A percentile compares a stretch with the other conserved stretches of the same genome.
These are phyloP conservation scores for Liriodendron chinense DNA, from an alignment of 164 flowering plant genomes.

Conservation along the genomic window DNA sequence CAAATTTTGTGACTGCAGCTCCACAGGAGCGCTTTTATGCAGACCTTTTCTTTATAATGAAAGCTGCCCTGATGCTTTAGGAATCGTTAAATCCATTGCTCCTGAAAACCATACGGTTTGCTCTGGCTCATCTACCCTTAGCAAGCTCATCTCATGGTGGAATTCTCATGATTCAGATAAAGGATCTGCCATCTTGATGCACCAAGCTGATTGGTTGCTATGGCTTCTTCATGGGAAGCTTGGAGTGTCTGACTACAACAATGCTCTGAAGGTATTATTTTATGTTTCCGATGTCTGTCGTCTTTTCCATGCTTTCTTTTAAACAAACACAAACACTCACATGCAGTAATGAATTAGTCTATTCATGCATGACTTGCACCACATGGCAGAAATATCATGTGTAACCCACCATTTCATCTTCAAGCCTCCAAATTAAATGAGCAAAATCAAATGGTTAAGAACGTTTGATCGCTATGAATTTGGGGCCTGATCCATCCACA, in stretches of 20 bases:
- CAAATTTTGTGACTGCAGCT: conserved; percentile 38
- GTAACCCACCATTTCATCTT: no score
- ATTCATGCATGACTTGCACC: background rate
- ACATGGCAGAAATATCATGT: background rate
- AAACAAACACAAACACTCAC: background rate
- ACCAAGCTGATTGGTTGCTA: conserved; percentile 95
- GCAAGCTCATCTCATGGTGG: conserved; percentile 95
- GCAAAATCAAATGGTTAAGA: no score
- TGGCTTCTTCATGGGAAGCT: conserved; percentile 96
- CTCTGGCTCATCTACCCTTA: conserved; percentile 78
- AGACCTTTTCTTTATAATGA: conserved; percentile 81
- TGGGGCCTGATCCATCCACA: no score
- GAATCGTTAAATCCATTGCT: conserved; percentile 72
- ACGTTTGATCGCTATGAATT: no score
- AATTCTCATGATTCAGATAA: conserved; percentile 37
- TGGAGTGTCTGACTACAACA: conserved; percentile 93
- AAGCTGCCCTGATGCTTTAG: conserved; percentile 81
- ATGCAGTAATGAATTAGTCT: no score
- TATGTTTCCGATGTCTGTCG: background rate
- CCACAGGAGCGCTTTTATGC: conserved; percentile 69
- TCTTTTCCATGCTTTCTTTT: background rate
- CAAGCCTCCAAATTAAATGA: no score
- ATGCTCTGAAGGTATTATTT: conserved; percentile 73
- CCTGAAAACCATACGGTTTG: conserved; percentile 93
- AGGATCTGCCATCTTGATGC: conserved; percentile 63